Base-by-base conservation (phyloP, 2,329 filamentous ascomycete genomes). In the Chrysosporium keratinophilum region DNA sequence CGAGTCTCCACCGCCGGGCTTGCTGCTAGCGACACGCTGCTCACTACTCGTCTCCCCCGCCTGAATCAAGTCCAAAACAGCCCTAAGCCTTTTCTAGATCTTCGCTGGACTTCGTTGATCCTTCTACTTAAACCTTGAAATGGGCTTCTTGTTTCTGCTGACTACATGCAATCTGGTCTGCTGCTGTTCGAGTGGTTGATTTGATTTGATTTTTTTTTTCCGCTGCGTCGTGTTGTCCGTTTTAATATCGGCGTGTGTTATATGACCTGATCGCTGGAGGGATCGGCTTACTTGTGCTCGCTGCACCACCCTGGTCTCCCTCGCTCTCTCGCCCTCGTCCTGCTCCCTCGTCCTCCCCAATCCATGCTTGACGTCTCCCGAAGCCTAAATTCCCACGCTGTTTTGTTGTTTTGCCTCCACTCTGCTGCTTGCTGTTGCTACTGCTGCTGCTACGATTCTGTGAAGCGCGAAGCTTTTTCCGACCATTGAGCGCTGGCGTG, bases 81-180 rank as follows among this genome's bases (percentile, higher is more conserved):
- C 40, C 43, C 52, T 56, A 57, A 40, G 47, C 56, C 46, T 54
- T 56, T 59, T 59, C 55, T 57, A 50, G 43, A 56, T 52, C 50
- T 54, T 52, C 57, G 50, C 52, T 54, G 40, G 49, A 47, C 54
- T 56, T 57, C 58, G 57, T 60, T 57, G 55, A 57, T 57, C 55
- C 55, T 51, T 57, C 50, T 54, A 53, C 51, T 52, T 52, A 48
- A 53, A 53, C 44, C 51, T 48, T 47, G 51, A 33, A 14, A n/a
- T n/a, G 11, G 42, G 34, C 50, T 37, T 52, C 50, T 51, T 52
- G 51, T 53, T 47, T 53, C 51, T 47, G 35, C 44, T 46, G 23
- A 28, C 23, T 52, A 45, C 41, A 52, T 52, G 37, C 42, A 31
- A 45, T 17, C 11, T 9, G 15, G 15, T 7, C 34, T 50, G 28